These are phyloP conservation scores for Nowakowskiella sp. DNA, from an alignment of 192 early-diverging fungal species.

Conservation along the genomic window DNA sequence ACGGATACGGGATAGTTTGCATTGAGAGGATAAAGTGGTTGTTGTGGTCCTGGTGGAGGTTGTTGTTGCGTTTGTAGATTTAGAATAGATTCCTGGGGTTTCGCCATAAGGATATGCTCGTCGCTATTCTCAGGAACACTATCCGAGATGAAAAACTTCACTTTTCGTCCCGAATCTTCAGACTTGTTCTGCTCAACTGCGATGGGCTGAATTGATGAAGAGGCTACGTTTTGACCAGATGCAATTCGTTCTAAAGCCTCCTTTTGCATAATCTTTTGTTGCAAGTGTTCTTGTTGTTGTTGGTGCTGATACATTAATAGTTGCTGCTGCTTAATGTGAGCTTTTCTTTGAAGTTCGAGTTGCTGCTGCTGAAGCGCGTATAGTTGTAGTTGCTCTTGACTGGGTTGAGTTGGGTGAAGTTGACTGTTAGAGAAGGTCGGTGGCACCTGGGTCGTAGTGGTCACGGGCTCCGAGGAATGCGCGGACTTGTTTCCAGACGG, in stretches of 20 bases:
- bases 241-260: not conserved
- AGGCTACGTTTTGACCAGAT: not conserved
- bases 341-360: not conserved
- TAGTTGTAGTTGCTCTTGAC: slow-evolving; percentile 9
- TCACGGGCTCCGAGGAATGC: slow-evolving; percentile 6
- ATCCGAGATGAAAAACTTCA: slow-evolving; percentile 2
- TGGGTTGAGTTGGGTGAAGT: too few species aligned
- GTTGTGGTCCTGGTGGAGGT: not conserved
- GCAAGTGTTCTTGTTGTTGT: not conserved
- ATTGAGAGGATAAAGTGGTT: slow-evolving; percentile 17
- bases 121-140: not conserved
- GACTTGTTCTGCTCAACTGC: too few species aligned
- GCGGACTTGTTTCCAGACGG: not conserved
- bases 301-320: not conserved
- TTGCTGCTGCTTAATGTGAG: not conserved
- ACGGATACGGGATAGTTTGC: slow-evolving; percentile 3
- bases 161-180: too few species aligned
- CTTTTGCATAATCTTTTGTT: not conserved
- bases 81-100: not conserved
- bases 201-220: not conserved
- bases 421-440: slow-evolving; percentile 7
- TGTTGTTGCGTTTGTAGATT: not conserved
- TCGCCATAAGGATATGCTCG: not conserved
- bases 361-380: slow-evolving; percentile 6
- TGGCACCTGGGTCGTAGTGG: slow-evolving; percentile 5